Evolutionary conservation across 352 stramenopile species (phyloP).

Genomic region (Phytophthora cactorum): DNA sequence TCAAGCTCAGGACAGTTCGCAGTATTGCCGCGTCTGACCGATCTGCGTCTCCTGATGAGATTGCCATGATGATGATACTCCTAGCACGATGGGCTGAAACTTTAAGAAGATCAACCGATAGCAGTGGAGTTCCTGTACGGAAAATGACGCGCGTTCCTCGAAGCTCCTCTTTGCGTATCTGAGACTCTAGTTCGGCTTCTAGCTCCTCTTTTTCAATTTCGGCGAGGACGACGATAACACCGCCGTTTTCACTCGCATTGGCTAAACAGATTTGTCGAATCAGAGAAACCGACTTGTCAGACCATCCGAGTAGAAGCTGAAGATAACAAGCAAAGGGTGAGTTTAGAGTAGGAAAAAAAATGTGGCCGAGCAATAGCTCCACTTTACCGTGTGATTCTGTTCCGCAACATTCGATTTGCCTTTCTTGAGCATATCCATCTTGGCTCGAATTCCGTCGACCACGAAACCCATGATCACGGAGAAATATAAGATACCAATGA

Average conservation of each 20-base stretch:
- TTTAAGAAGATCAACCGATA: conserved; percentile 84
- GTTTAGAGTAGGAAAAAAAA: not conserved
- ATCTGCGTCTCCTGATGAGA: conserved; percentile 75
- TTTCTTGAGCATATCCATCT: conserved; percentile 91
- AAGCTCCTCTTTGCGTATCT: conserved; percentile 65
- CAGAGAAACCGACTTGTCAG: conserved; percentile 85
- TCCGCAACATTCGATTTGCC: conserved; percentile 86
- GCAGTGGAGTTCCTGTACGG: conserved; percentile 75
- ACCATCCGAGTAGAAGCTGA: conserved; percentile 89
- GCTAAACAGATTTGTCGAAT: conserved; percentile 88
- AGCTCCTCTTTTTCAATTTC: conserved; percentile 83
- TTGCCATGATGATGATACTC: conserved; percentile 86
- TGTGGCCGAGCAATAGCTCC: not conserved
- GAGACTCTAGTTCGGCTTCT: conserved; percentile 68
- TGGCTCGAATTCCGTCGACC: conserved; percentile 85
- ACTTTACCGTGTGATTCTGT: conserved; percentile 73
- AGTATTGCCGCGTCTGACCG: conserved; percentile 81
- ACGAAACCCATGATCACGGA: conserved; percentile 92
- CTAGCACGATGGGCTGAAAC: conserved; percentile 77
- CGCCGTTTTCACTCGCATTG: conserved; percentile 87
- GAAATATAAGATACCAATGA: conserved; percentile 86
- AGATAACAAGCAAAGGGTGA: not conserved
- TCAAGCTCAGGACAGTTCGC: conserved; percentile 82
- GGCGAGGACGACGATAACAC: conserved; percentile 78
- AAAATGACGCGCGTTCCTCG: conserved; percentile 83